These are phyloP conservation scores for Vitis hybrid DNA, from an alignment of 177 flowering plant genomes.

Conservation along the genomic window DNA sequence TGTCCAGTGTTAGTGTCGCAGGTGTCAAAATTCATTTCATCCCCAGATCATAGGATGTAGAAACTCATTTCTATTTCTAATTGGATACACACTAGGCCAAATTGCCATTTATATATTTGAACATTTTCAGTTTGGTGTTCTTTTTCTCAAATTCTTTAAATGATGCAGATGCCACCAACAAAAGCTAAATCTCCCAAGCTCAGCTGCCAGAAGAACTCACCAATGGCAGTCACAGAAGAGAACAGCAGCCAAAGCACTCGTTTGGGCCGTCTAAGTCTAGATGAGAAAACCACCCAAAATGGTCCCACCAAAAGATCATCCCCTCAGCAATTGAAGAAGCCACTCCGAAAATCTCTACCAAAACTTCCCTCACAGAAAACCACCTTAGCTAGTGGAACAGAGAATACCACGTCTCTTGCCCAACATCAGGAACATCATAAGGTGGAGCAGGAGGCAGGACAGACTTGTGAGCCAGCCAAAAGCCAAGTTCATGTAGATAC, in stretches of 20 bases:
- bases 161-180: background rate
- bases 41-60: background rate
- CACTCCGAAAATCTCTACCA: background rate
- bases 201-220: background rate
- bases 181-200: background rate
- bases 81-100: background rate
- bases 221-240: background rate
- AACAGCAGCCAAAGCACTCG: background rate
- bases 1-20: background rate
- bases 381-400: background rate
- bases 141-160: background rate
- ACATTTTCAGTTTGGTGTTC: background rate
- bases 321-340: background rate
- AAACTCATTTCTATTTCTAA: background rate
- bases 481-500: background rate
- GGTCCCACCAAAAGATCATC: background rate
- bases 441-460: background rate
- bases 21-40: background rate
- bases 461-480: background rate
- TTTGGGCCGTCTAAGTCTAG: background rate
- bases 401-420: background rate
- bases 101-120: background rate
- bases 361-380: background rate
- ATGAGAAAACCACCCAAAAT: background rate
- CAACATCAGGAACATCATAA: background rate